phyloP scores from a whole-genome alignment of 169 alveolate genomes.

The Eimeria sp. region DNA sequence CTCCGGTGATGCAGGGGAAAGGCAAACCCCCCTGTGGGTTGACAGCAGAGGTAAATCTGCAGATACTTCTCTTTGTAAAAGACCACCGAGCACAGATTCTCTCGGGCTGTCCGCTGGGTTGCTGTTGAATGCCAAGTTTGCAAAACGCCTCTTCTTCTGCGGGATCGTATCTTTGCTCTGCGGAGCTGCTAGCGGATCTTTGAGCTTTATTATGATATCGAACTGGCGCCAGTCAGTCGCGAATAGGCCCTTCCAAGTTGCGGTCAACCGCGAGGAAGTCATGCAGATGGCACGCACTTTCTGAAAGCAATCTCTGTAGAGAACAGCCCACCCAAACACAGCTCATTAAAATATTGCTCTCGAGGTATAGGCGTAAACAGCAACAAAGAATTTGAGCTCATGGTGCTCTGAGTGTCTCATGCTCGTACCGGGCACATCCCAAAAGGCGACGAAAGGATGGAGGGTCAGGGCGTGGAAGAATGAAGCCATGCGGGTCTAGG shows the following conservation, averaged over 20 bases:
- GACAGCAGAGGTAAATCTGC: background rate
- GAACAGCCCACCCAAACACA: conserved; percentile 7
- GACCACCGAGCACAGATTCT: conserved; percentile 23
- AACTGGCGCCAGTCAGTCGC: conserved; percentile 66
- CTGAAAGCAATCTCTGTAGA: conserved; percentile 41
- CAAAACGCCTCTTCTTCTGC: conserved; percentile 49
- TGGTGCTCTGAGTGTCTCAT: background rate
- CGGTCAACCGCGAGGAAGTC: conserved; percentile 42
- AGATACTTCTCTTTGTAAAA: conserved; percentile 5
- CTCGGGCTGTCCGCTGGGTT: background rate
- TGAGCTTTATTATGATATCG: conserved; percentile 24
- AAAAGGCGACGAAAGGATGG: conserved; percentile 66
- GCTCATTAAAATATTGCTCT: background rate
- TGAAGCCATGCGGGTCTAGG: conserved; percentile 81
- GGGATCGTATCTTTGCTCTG: background rate
- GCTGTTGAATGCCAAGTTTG: conserved; percentile 44
- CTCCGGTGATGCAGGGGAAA: conserved; percentile 49
- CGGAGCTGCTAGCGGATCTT: conserved; percentile 50
- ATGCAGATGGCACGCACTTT: conserved; percentile 11
- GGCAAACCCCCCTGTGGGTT: background rate
- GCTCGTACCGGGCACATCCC: conserved; percentile 77
- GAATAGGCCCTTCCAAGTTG: conserved; percentile 35
- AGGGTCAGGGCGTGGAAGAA: conserved; percentile 75
- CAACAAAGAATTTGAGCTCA: background rate
- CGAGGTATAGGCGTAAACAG: background rate